phyloP scores from a whole-genome alignment of 805 yeast genomes.

The Yueomyces sp. region DNA sequence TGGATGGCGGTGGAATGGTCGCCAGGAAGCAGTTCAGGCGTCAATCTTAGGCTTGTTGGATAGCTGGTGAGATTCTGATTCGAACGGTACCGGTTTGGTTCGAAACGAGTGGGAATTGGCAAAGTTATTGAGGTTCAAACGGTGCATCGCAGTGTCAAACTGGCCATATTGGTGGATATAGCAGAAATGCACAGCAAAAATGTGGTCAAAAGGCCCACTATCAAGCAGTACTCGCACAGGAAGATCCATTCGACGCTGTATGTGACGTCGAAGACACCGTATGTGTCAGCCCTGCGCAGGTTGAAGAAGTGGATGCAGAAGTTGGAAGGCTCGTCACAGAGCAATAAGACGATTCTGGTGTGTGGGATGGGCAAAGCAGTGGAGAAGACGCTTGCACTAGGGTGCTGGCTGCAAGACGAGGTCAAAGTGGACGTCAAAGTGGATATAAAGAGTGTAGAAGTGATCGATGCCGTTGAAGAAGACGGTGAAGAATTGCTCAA shows the following conservation, averaged over 20 bases:
- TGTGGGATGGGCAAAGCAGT: slow-evolving; percentile 70
- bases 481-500: slow-evolving; percentile 22
- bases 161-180: no score
- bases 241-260: slow-evolving; percentile 37
- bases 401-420: slow-evolving; percentile 40
- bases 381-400: slow-evolving; percentile 49
- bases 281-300: slow-evolving; percentile 56
- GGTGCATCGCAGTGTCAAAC: no score
- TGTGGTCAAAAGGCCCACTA: slow-evolving; percentile 9
- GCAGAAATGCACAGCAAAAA: background rate
- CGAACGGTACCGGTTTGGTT: no score
- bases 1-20: no score
- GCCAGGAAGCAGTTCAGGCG: no score
- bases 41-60: no score
- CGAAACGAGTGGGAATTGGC: no score
- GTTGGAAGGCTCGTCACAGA: slow-evolving; percentile 31
- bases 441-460: slow-evolving; percentile 49
- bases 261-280: slow-evolving; percentile 58
- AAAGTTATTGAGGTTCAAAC: no score
- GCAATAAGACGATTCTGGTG: slow-evolving; percentile 34
- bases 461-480: slow-evolving; percentile 28
- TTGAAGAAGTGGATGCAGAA: slow-evolving; percentile 38
- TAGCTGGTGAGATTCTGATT: no score
- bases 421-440: slow-evolving; percentile 42
- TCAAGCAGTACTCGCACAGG: slow-evolving; percentile 25